Evolutionary conservation across 106 monocot genomes (phyloP).

Genomic region (Dioscorea alata): DNA sequence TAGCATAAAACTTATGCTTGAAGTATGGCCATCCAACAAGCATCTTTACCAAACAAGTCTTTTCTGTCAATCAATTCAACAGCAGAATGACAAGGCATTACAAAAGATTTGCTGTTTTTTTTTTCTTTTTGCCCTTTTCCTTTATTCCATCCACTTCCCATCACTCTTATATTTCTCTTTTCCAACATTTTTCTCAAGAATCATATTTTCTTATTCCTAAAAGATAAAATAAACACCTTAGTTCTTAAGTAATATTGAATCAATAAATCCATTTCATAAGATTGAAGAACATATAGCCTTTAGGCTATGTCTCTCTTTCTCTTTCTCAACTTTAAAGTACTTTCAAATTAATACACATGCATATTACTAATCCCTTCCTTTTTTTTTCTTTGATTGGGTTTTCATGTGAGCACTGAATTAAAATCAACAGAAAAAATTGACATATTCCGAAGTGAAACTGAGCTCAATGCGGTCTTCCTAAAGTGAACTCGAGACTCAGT

Average conservation of each 20-base stretch:
- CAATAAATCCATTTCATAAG: constrained; percentile 17
- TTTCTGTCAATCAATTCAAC: background rate
- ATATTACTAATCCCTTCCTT: constrained; percentile 1
- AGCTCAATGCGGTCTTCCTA: constrained; percentile 55
- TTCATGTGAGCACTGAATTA: background rate
- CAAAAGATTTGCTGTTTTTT: background rate
- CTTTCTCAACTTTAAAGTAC: constrained; percentile 12
- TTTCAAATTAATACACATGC: constrained; percentile 8
- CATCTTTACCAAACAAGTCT: background rate
- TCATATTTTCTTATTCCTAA: no score
- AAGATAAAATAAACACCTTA: no score
- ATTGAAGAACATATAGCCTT: constrained; percentile 17
- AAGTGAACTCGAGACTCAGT: constrained; percentile 85
- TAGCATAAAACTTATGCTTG: background rate
- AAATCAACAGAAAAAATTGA: no score
- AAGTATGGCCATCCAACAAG: background rate
- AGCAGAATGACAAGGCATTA: background rate
- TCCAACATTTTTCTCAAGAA: no score
- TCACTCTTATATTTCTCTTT: background rate
- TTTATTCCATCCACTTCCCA: background rate
- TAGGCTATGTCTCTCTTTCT: constrained; percentile 16
- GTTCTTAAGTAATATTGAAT: background rate
- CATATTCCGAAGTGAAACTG: background rate
- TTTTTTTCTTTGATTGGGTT: constrained; percentile 6
- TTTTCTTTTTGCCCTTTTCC: no score